A percentile compares a stretch with the other conserved stretches of the same genome.
Conservation (phyloP, 2,329 filamentous ascomycete genomes). For the Alternaria tenuissima region DNA sequence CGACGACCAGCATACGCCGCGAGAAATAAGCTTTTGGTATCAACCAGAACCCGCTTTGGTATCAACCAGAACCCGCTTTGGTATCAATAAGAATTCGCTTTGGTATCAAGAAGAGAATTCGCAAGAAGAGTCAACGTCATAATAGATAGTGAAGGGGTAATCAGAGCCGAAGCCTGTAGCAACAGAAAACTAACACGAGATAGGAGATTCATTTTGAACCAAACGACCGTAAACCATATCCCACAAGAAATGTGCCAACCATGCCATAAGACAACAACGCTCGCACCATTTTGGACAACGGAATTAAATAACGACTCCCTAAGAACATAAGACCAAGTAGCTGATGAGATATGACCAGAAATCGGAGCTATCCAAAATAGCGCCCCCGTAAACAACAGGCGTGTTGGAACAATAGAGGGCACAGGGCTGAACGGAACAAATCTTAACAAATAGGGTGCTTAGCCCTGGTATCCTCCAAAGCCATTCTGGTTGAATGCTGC, state of each 20-base stretch:
- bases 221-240: slow-evolving; percentile 32
- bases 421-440: slow-evolving; percentile 40
- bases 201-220: slow-evolving; percentile 40
- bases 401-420: slow-evolving; percentile 43
- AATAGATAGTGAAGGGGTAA: slow-evolving; percentile 33
- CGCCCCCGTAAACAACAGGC: slow-evolving; percentile 46
- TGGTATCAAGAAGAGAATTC: slow-evolving; percentile 30
- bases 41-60: slow-evolving; percentile 8
- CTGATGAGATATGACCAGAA: slow-evolving; percentile 40
- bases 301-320: slow-evolving; percentile 37
- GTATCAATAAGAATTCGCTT: slow-evolving; percentile 21
- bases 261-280: slow-evolving; percentile 30
- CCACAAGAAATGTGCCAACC: slow-evolving; percentile 38
- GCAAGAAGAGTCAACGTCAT: slow-evolving; percentile 33
- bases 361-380: slow-evolving; percentile 49
- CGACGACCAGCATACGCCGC: slow-evolving; percentile 2
- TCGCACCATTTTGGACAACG: slow-evolving; percentile 38
- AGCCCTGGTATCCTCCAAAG: slow-evolving; percentile 69
- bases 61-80: slow-evolving; percentile 19
- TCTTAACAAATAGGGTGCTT: slow-evolving; percentile 39
- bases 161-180: slow-evolving; percentile 19
- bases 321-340: slow-evolving; percentile 44
- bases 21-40: slow-evolving; percentile 1
- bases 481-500: slow-evolving; percentile 61
- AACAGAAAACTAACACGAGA: slow-evolving; percentile 24